A percentile compares a stretch with the other conserved stretches of the same genome.
Evolutionary conservation across 1,284 basidiomycete genomes (phyloP).

Genomic region (Trichosporon sp.): DNA sequence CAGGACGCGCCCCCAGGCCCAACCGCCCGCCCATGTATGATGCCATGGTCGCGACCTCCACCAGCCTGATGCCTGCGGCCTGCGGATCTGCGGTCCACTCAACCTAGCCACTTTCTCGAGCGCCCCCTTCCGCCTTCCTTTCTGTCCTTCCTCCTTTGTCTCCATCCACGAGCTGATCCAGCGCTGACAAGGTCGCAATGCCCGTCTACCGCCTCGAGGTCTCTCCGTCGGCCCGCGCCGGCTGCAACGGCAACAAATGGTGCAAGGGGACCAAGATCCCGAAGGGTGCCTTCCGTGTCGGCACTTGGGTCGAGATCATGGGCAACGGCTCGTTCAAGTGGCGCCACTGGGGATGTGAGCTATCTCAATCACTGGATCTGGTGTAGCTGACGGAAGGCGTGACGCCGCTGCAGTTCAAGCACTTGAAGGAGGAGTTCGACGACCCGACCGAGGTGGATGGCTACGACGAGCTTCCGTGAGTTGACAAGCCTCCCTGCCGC

Average conservation of each 20-base stretch:
- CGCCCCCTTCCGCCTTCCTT: background rate
- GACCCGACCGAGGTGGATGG: slow-evolving; percentile 56
- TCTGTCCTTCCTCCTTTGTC: background rate
- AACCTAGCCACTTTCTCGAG: background rate
- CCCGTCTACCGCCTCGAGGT: slow-evolving; percentile 55
- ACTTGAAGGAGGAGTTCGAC: slow-evolving; percentile 63
- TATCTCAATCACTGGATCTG: too few relatives aligned
- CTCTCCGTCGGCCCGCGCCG: slow-evolving; percentile 56
- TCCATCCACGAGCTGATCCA: background rate
- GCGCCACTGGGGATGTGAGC: slow-evolving; percentile 40
- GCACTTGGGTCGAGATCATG: slow-evolving; percentile 67
- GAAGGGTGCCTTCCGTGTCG: slow-evolving; percentile 70
- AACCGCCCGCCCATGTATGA: background rate
- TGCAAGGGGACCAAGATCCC: slow-evolving; percentile 68
- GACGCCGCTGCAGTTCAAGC: slow-evolving; percentile 64
- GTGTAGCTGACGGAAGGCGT: slow-evolving; percentile 66
- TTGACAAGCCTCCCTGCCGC: too few relatives aligned
- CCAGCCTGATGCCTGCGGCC: too few relatives aligned
- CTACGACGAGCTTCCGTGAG: slow-evolving; percentile 44
- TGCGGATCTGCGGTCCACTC: too few relatives aligned
- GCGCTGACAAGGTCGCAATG: background rate
- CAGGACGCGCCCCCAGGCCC: background rate
- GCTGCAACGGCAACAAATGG: slow-evolving; percentile 81
- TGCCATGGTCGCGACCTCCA: background rate
- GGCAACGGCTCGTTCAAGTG: slow-evolving; percentile 66